Conservation (phyloP, 2,329 filamentous ascomycete genomes). For the Trichophyton simii region DNA sequence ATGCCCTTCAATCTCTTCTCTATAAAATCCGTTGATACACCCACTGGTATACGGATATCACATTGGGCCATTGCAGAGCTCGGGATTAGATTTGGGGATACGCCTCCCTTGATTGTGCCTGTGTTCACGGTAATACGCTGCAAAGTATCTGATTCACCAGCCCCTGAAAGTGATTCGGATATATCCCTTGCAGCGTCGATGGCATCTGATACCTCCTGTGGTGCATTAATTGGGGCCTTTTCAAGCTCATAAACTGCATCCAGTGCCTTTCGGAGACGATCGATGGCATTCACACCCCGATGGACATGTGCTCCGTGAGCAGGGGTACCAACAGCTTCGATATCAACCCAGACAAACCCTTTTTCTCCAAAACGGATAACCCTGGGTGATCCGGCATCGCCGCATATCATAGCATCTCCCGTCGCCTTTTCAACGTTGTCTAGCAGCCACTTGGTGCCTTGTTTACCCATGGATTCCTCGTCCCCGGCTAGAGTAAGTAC, state of each 20-base stretch:
- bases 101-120: slow-evolving; percentile 9
- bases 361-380: slow-evolving; percentile 12
- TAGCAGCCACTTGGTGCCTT: slow-evolving; percentile 9
- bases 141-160: slow-evolving; percentile 8
- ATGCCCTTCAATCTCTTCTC: background rate
- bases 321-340: slow-evolving; percentile 8
- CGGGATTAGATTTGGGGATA: slow-evolving; percentile 10
- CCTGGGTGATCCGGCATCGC: slow-evolving; percentile 7
- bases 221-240: slow-evolving; percentile 2
- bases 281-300: slow-evolving; percentile 9
- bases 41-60: slow-evolving; percentile 10
- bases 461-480: slow-evolving; percentile 9
- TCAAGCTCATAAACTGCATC: slow-evolving; percentile 10
- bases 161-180: slow-evolving; percentile 8
- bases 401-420: slow-evolving; percentile 11
- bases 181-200: slow-evolving; percentile 3
- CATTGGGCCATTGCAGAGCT: slow-evolving; percentile 7
- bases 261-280: slow-evolving; percentile 8
- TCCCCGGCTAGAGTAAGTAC: slow-evolving; percentile 10
- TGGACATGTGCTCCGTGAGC: slow-evolving; percentile 12
- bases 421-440: slow-evolving; percentile 7
- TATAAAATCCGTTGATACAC: slow-evolving; percentile 5
- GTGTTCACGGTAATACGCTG: slow-evolving; percentile 9
- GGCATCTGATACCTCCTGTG: slow-evolving; percentile 6
- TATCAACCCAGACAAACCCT: slow-evolving; percentile 10